Percentiles rank a stretch among this genome's conserved stretches.
Conservation (phyloP, 2,329 filamentous ascomycete genomes). For the Fusarium tupiense region DNA sequence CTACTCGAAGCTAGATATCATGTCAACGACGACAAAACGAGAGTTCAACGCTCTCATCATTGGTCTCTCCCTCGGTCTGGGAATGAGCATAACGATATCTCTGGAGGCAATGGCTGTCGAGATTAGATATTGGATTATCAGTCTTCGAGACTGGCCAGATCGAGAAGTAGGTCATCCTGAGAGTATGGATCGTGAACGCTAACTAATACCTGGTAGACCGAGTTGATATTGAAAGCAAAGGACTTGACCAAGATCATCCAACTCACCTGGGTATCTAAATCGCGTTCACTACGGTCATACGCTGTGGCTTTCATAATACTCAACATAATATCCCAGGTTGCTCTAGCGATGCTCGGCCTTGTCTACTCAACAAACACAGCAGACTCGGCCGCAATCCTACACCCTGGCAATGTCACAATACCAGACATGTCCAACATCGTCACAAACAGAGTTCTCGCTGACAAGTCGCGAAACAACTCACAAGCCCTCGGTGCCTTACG, state of each 20-base stretch:
- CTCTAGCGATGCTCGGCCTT: slow-evolving; percentile 54
- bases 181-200: neutral
- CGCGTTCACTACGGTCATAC: slow-evolving; percentile 24
- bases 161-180: slow-evolving; percentile 49
- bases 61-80: slow-evolving; percentile 49
- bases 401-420: slow-evolving; percentile 48
- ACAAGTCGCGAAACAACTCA: slow-evolving; percentile 11
- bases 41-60: slow-evolving; percentile 57
- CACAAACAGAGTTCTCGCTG: slow-evolving; percentile 43
- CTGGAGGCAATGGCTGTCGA: slow-evolving; percentile 56
- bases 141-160: slow-evolving; percentile 48
- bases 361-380: slow-evolving; percentile 55
- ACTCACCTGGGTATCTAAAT: slow-evolving; percentile 27
- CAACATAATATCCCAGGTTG: slow-evolving; percentile 50
- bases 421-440: slow-evolving; percentile 50
- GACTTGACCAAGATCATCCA: slow-evolving; percentile 33
- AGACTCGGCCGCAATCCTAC: slow-evolving; percentile 46
- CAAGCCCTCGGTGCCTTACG: slow-evolving; percentile 47
- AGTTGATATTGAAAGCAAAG: slow-evolving; percentile 33
- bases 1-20: slow-evolving; percentile 25
- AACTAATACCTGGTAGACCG: slow-evolving; percentile 14
- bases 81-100: slow-evolving; percentile 53
- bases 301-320: slow-evolving; percentile 32
- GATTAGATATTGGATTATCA: slow-evolving; percentile 58
- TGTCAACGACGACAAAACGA: slow-evolving; percentile 47